Evolutionary conservation across 495 filamentous ascomycete genomes (phyloP).

Genomic region (Aspergillus funiculosus): DNA sequence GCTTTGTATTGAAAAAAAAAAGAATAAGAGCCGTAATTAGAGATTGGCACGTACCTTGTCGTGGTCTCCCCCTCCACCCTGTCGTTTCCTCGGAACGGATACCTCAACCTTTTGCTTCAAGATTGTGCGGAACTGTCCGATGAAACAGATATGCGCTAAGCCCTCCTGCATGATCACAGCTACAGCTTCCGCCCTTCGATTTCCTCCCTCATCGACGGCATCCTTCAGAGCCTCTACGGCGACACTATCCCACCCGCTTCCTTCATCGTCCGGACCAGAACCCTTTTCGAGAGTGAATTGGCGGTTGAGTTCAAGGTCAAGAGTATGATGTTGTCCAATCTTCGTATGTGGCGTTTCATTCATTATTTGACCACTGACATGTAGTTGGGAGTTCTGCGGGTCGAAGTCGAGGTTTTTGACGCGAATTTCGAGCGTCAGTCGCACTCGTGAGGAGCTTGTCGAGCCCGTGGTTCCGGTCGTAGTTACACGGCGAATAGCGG

Average conservation of each 20-base stretch:
- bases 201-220: slow-evolving; percentile 67
- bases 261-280: slow-evolving; percentile 35
- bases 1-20: too few species aligned
- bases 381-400: slow-evolving; percentile 71
- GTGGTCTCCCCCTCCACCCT: slow-evolving; percentile 51
- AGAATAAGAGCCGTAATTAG: too few species aligned
- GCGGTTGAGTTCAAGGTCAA: slow-evolving; percentile 82
- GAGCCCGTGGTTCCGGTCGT: slow-evolving; percentile 65
- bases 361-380: slow-evolving; percentile 75
- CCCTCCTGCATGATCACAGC: slow-evolving; percentile 96
- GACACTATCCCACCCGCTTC: slow-evolving; percentile 85
- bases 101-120: slow-evolving; percentile 83
- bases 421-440: slow-evolving; percentile 70
- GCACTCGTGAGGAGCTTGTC: slow-evolving; percentile 66
- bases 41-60: slow-evolving; percentile 46
- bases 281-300: slow-evolving; percentile 79
- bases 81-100: slow-evolving; percentile 72
- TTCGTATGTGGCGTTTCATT: slow-evolving; percentile 80
- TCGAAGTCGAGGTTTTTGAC: slow-evolving; percentile 89
- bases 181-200: slow-evolving; percentile 64
- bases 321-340: slow-evolving; percentile 80
- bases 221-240: slow-evolving; percentile 73
- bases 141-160: slow-evolving; percentile 84
- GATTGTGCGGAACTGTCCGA: slow-evolving; percentile 86
- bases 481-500: slow-evolving; percentile 75